Conservation (phyloP, 345 rosid species). For the Diplotaxis tenuifolia region DNA sequence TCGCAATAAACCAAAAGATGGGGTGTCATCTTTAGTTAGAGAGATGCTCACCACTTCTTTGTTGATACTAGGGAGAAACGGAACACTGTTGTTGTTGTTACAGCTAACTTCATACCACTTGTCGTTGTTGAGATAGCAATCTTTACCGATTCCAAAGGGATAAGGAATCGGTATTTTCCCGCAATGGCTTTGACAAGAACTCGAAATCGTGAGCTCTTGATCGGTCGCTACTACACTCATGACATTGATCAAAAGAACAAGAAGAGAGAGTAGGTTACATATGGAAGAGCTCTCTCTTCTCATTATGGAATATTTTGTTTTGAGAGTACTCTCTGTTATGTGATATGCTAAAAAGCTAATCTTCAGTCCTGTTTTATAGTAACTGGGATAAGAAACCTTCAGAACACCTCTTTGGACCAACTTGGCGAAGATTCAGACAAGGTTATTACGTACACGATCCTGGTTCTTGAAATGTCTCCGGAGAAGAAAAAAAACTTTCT, state of each 20-base stretch:
- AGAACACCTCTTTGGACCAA: not conserved
- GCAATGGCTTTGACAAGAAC: constrained; percentile 34
- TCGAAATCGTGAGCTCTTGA: constrained; percentile 14
- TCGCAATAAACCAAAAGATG: not conserved
- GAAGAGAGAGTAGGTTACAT: constrained; percentile 12
- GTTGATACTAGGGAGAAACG: constrained; percentile 6
- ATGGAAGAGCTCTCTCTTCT: constrained; percentile 15
- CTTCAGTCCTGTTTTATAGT: not conserved
- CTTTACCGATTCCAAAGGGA: constrained; percentile 42
- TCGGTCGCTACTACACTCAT: not conserved
- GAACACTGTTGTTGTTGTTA: constrained; percentile 6
- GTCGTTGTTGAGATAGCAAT: constrained; percentile 23
- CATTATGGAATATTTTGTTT: constrained; percentile 3
- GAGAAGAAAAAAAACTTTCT: not conserved
- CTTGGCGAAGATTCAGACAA: constrained; percentile 14
- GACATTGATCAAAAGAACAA: constrained; percentile 17
- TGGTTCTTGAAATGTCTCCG: not conserved
- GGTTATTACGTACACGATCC: not conserved
- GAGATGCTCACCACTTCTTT: constrained; percentile 32
- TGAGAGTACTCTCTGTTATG: not conserved
- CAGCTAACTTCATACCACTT: constrained; percentile 24
- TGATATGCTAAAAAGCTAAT: constrained; percentile 23
- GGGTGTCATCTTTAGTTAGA: not conserved
- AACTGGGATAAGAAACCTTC: not conserved
- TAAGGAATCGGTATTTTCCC: constrained; percentile 43